Conservation (phyloP, 140 eudicot genomes). For the Ambrosia hybrid region DNA sequence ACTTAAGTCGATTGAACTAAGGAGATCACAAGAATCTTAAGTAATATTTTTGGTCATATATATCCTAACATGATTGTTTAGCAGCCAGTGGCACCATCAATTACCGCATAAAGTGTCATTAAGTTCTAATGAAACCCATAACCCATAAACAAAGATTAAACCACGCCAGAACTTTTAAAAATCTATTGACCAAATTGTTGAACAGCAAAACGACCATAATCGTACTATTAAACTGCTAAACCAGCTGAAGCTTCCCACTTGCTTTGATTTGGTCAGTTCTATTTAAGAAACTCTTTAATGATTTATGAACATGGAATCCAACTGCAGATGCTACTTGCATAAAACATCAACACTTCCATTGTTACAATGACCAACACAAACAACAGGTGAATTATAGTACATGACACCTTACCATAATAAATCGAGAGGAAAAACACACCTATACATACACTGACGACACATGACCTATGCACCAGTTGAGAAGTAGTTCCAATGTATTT, state of each 20-base stretch:
- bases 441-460: slow-evolving; percentile 4
- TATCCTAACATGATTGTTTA: too few species aligned
- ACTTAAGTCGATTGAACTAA: too few species aligned
- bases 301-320: neutral
- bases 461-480: slow-evolving; percentile 6
- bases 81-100: too few species aligned
- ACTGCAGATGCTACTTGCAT: neutral
- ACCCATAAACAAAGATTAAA: too few species aligned
- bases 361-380: slow-evolving; percentile 6
- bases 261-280: neutral
- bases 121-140: too few species aligned
- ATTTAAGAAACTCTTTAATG: too few species aligned
- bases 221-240: neutral
- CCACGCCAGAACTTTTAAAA: too few species aligned
- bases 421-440: slow-evolving; percentile 15
- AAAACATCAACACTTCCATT: slow-evolving; percentile 11
- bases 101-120: too few species aligned
- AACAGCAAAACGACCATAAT: neutral
- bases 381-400: neutral
- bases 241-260: neutral
- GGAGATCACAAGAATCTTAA: too few species aligned
- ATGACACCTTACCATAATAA: slow-evolving; percentile 1
- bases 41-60: too few species aligned
- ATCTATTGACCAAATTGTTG: neutral
- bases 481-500: slow-evolving; percentile 3